phyloP scores from a whole-genome alignment of 768 basidiomycete species.

The Naganishia vaughanmartiniae region DNA sequence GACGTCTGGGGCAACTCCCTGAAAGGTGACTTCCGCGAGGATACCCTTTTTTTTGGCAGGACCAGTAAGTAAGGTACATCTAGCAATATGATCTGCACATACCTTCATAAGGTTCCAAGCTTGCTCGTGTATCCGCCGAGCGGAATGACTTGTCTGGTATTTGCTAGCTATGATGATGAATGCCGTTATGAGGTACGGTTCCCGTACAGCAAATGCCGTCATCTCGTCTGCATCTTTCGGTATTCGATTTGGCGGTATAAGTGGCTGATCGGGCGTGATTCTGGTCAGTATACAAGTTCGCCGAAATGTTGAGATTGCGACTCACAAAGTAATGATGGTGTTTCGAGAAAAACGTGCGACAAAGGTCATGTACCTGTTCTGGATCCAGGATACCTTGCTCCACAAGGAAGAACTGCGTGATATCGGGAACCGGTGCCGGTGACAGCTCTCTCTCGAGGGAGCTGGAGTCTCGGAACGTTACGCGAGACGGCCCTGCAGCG shows the following conservation, averaged over 20 bases:
- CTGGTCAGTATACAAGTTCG: not conserved
- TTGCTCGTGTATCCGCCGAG: conserved; percentile 40
- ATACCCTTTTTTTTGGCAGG: conserved; percentile 32
- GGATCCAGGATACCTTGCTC: conserved; percentile 39
- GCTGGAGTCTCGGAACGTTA: conserved; percentile 3
- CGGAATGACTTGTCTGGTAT: conserved; percentile 36
- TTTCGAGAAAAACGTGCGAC: conserved; percentile 38
- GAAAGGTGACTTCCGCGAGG: conserved; percentile 41
- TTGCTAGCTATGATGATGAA: conserved; percentile 43
- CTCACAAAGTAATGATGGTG: conserved; percentile 46
- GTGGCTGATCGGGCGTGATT: conserved; percentile 32
- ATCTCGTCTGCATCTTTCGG: conserved; percentile 38
- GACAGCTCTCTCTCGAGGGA: not conserved
- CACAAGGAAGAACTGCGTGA: conserved; percentile 35
- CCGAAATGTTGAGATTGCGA: not conserved
- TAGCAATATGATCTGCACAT: not conserved
- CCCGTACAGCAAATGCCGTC: conserved; percentile 31
- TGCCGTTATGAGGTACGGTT: conserved; percentile 31
- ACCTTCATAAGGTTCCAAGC: conserved; percentile 40
- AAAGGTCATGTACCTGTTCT: conserved; percentile 34
- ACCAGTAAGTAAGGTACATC: not conserved
- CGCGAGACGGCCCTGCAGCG: conserved; percentile 15
- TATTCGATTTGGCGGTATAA: conserved; percentile 43
- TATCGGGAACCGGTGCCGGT: not conserved
- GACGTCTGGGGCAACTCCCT: conserved; percentile 39